Evolutionary conservation across 495 filamentous ascomycete genomes (phyloP).

Genomic region (Penicillium tannophilum): DNA sequence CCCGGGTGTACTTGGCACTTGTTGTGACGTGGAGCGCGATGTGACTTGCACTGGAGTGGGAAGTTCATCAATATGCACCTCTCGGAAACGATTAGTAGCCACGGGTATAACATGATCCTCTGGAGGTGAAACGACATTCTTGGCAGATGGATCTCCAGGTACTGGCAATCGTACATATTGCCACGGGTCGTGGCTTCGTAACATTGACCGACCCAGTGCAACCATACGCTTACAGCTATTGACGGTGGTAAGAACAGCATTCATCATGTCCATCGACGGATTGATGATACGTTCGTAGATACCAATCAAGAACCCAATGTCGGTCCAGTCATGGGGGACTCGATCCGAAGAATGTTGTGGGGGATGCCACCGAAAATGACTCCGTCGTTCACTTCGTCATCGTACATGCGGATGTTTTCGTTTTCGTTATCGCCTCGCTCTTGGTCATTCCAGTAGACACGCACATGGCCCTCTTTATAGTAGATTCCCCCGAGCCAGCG

Average conservation of each 20-base stretch:
- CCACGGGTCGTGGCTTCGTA: neutral
- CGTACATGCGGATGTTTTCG: conserved; percentile 32
- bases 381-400: conserved; percentile 25
- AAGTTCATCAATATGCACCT: neutral
- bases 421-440: conserved; percentile 28
- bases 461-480: conserved; percentile 20
- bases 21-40: neutral
- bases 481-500: conserved; percentile 51
- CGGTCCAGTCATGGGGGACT: conserved; percentile 31
- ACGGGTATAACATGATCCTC: neutral
- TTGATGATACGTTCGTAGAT: conserved; percentile 43
- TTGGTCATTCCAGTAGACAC: conserved; percentile 39
- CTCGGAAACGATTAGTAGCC: neutral
- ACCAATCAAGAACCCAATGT: conserved; percentile 26
- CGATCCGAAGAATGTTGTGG: conserved; percentile 14
- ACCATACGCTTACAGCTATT: neutral
- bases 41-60: neutral
- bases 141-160: neutral
- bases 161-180: neutral
- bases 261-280: conserved; percentile 21
- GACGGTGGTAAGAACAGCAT: neutral
- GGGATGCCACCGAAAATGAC: conserved; percentile 29
- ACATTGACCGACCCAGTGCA: neutral
- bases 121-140: neutral
- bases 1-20: neutral